These are phyloP conservation scores for Colletotrichum sublineola DNA, from an alignment of 2,329 filamentous ascomycete species.

Conservation along the genomic window DNA sequence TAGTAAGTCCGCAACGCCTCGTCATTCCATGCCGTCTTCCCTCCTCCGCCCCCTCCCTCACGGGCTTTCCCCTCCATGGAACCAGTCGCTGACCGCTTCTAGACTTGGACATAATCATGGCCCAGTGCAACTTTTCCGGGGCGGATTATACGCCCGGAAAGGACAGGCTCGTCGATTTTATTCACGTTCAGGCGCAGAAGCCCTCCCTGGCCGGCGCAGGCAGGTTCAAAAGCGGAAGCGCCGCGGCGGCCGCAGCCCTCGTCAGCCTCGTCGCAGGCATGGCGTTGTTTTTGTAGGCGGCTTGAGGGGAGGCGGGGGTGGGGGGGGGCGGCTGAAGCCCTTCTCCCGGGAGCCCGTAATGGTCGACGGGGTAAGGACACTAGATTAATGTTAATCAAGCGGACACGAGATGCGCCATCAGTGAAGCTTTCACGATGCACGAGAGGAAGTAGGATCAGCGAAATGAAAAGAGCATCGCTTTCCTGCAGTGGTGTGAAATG, in stretches of 20 bases:
- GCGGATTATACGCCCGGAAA: constrained; percentile 48
- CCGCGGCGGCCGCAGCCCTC: not conserved
- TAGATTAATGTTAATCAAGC: not conserved
- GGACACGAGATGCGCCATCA: not conserved
- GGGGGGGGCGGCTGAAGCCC: too few relatives aligned
- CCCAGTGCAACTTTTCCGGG: constrained; percentile 51
- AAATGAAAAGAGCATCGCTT: not conserved
- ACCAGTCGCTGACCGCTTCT: not conserved
- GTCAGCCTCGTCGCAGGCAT: constrained; percentile 28
- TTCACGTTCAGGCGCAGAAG: constrained; percentile 52
- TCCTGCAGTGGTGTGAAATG: not conserved
- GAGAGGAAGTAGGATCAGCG: not conserved
- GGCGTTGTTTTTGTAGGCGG: constrained; percentile 24
- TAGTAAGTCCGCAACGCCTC: constrained; percentile 46
- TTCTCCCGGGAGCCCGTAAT: not conserved
- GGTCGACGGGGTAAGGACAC: too few relatives aligned
- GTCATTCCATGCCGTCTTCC: not conserved
- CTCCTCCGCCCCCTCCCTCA: not conserved
- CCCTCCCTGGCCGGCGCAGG: constrained; percentile 42
- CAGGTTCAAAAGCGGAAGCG: not conserved
- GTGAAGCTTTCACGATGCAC: not conserved
- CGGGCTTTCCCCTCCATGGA: too few relatives aligned
- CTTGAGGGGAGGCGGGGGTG: not conserved
- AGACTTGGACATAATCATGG: constrained; percentile 56
- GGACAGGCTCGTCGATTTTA: constrained; percentile 50